These are phyloP conservation scores for Polygonum aviculare DNA, from an alignment of 148 eudicot species.

Conservation along the genomic window DNA sequence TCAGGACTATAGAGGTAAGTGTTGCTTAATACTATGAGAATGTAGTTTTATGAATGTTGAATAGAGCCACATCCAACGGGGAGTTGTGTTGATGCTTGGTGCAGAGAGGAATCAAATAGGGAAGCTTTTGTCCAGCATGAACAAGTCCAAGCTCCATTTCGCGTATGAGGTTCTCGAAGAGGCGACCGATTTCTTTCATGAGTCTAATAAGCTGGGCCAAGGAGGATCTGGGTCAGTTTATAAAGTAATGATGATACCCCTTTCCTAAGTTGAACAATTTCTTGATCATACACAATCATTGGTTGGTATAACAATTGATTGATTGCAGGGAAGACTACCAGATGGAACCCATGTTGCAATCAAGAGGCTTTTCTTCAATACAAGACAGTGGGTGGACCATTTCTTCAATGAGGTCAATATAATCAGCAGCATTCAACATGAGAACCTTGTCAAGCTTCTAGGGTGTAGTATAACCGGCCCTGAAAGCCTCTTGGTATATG, in stretches of 20 bases:
- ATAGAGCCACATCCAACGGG: not conserved
- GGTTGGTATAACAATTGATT: not conserved
- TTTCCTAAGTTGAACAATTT: not conserved
- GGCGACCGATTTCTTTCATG: conserved; percentile 39
- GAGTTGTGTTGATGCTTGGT: not conserved
- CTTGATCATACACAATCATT: not conserved
- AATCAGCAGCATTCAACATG: conserved; percentile 43
- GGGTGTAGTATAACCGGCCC: conserved; percentile 53
- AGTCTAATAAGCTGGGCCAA: conserved; percentile 43
- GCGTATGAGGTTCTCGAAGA: conserved; percentile 32
- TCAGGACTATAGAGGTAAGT: conserved; percentile 23
- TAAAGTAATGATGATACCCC: conserved; percentile 13
- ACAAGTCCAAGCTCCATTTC: conserved; percentile 29
- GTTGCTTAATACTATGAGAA: not conserved
- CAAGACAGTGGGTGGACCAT: conserved; percentile 43
- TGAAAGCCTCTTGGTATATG: conserved; percentile 54
- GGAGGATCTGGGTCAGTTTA: conserved; percentile 60
- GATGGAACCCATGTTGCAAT: conserved; percentile 36
- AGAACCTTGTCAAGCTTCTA: conserved; percentile 40
- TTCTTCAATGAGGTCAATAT: conserved; percentile 53
- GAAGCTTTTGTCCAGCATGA: conserved; percentile 16
- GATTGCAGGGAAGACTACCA: conserved; percentile 31
- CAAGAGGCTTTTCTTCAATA: conserved; percentile 52
- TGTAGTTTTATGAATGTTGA: not conserved
- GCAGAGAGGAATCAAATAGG: conserved; percentile 42